phyloP scores from a whole-genome alignment of 2,329 filamentous ascomycete genomes.

The Lizonia empirigonia region DNA sequence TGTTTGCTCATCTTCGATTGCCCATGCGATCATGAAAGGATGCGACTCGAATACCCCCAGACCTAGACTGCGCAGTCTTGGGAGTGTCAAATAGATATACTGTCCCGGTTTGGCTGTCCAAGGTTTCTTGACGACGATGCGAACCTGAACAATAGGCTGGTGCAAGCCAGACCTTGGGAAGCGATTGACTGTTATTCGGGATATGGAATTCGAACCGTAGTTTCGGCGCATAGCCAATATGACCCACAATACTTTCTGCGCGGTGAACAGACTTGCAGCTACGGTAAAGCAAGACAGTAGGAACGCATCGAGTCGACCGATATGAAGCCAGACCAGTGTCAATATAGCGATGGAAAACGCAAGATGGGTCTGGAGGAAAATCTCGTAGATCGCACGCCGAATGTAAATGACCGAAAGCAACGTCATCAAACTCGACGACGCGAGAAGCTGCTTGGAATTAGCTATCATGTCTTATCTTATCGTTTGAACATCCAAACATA shows the following conservation, averaged over 20 bases:
- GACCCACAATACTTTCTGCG: constrained; percentile 6
- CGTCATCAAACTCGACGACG: background rate
- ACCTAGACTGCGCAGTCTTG: background rate
- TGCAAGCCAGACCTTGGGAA: background rate
- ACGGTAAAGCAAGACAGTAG: background rate
- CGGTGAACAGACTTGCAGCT: background rate
- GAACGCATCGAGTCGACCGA: background rate
- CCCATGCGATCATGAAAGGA: constrained; percentile 17
- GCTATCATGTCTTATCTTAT: background rate
- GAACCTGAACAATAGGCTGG: background rate
- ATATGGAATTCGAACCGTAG: background rate
- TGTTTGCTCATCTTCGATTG: background rate
- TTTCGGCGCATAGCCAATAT: constrained; percentile 1
- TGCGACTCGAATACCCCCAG: constrained; percentile 9
- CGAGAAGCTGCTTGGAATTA: constrained; percentile 3
- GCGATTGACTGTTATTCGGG: background rate
- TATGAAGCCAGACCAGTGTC: constrained; percentile 1
- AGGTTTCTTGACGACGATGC: constrained; percentile 2
- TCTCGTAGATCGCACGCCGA: constrained; percentile 5
- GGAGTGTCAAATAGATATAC: constrained; percentile 10
- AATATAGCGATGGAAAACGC: constrained; percentile 1
- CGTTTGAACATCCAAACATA: background rate
- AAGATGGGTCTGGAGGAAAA: constrained; percentile 7
- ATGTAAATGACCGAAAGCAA: constrained; percentile 5
- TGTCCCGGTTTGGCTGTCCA: constrained; percentile 2